phyloP scores from a whole-genome alignment of 1,284 basidiomycete species.

The Tylopilus orsonianus region DNA sequence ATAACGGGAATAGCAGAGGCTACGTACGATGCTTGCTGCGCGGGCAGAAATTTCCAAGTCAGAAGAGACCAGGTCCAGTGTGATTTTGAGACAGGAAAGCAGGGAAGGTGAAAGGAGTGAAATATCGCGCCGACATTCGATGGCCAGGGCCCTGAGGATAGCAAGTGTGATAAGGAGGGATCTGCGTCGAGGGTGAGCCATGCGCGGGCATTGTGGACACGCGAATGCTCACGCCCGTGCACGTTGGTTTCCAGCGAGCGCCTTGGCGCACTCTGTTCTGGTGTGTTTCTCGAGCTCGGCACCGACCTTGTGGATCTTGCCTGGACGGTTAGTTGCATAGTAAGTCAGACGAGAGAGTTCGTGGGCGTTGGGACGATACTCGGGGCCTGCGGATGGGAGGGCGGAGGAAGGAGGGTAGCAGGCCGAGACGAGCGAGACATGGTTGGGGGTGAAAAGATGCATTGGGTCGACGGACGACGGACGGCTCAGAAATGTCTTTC shows the following conservation, averaged over 20 bases:
- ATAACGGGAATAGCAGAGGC: background rate
- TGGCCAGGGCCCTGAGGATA: slow-evolving; percentile 83
- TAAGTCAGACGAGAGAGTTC: slow-evolving; percentile 92
- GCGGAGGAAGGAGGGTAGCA: slow-evolving; percentile 89
- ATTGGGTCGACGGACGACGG: slow-evolving; percentile 5
- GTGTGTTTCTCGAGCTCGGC: slow-evolving; percentile 82
- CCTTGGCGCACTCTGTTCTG: slow-evolving; percentile 65
- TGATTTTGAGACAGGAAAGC: slow-evolving; percentile 71
- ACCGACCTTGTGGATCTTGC: slow-evolving; percentile 86
- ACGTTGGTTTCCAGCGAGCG: slow-evolving; percentile 71
- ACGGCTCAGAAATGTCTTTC: too few species aligned
- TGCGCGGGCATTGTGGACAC: too few species aligned
- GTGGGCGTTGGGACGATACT: slow-evolving; percentile 85
- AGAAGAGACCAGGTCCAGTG: slow-evolving; percentile 59
- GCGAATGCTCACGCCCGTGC: slow-evolving; percentile 69
- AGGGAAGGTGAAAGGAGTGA: slow-evolving; percentile 78
- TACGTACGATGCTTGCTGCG: slow-evolving; percentile 77
- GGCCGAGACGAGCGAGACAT: slow-evolving; percentile 82
- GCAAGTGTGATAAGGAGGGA: slow-evolving; percentile 85
- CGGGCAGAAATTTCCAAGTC: slow-evolving; percentile 88
- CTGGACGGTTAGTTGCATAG: slow-evolving; percentile 88
- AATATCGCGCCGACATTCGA: slow-evolving; percentile 88
- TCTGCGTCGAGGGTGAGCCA: slow-evolving; percentile 39
- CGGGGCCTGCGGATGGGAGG: slow-evolving; percentile 72
- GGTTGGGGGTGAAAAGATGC: slow-evolving; percentile 78